Evolutionary conservation across 176 grass and related monocot genomes (phyloP).

Genomic region (Olyra latifolia): DNA sequence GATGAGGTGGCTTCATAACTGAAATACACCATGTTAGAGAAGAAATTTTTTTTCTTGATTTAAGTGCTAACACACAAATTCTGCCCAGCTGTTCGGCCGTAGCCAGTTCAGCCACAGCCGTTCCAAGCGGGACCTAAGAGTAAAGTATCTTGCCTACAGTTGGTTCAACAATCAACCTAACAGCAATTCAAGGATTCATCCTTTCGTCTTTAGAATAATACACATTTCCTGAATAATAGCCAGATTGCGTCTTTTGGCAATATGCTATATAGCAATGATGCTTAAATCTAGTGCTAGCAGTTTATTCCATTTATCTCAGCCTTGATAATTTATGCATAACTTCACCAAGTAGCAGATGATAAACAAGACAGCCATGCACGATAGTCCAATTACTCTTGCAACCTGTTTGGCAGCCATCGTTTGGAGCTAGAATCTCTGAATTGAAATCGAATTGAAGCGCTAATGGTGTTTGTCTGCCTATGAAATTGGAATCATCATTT

Average conservation of each 20-base stretch:
- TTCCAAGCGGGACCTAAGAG: too few species aligned
- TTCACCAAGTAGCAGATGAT: background rate
- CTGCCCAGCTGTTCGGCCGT: too few species aligned
- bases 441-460: too few species aligned
- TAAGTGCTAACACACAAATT: background rate
- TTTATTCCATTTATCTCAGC: background rate
- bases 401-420: too few species aligned
- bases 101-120: too few species aligned
- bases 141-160: background rate
- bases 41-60: background rate
- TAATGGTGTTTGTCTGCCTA: too few species aligned
- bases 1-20: slow-evolving; percentile 95
- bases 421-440: too few species aligned
- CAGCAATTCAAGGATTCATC: background rate
- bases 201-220: background rate
- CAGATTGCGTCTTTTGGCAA: background rate
- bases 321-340: background rate
- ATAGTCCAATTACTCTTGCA: background rate
- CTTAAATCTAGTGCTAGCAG: background rate
- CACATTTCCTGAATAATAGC: background rate
- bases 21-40: slow-evolving; percentile 22
- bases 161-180: background rate
- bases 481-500: too few species aligned
- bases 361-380: background rate
- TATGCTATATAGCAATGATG: background rate